phyloP scores from a whole-genome alignment of 108 stramenopile genomes.

The Nitzschia sp. region DNA sequence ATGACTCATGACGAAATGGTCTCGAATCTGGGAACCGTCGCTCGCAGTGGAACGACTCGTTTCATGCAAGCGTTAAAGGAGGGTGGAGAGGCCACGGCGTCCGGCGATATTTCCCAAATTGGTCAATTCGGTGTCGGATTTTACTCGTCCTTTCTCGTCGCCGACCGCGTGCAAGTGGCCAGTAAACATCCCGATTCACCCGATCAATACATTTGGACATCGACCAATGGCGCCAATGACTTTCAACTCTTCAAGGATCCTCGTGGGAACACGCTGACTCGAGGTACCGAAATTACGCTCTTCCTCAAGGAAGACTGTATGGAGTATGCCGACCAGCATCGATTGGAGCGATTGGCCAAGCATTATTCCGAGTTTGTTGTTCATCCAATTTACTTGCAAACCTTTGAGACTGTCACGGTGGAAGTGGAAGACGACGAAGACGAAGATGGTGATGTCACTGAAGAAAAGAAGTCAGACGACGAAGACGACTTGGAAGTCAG shows the following conservation, averaged over 20 bases:
- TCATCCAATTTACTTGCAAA: conserved; percentile 94
- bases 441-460: conserved; percentile 55
- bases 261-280: conserved; percentile 93
- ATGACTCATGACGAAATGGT: conserved; percentile 97
- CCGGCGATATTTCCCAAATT: conserved; percentile 87
- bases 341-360: conserved; percentile 82
- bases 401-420: conserved; percentile 71
- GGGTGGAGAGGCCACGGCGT: conserved; percentile 32
- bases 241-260: conserved; percentile 95
- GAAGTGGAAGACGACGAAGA: conserved; percentile 81
- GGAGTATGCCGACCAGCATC: conserved; percentile 75
- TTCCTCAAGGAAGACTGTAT: conserved; percentile 97
- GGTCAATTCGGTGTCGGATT: conserved; percentile 99
- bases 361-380: conserved; percentile 99
- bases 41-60: conserved; percentile 98
- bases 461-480: conserved; percentile 55
- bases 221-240: conserved; percentile 85
- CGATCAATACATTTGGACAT: conserved; percentile 96
- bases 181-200: conserved; percentile 91
- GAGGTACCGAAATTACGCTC: conserved; percentile 99
- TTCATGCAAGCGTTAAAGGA: conserved; percentile 95
- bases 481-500: conserved; percentile 62
- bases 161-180: conserved; percentile 92
- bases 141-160: conserved; percentile 95
- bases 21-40: conserved; percentile 98